A percentile compares a stretch with the other conserved stretches of the same genome.
These are phyloP conservation scores for Colletotrichum coccodes DNA, from an alignment of 2,329 filamentous ascomycete species.

Conservation along the genomic window DNA sequence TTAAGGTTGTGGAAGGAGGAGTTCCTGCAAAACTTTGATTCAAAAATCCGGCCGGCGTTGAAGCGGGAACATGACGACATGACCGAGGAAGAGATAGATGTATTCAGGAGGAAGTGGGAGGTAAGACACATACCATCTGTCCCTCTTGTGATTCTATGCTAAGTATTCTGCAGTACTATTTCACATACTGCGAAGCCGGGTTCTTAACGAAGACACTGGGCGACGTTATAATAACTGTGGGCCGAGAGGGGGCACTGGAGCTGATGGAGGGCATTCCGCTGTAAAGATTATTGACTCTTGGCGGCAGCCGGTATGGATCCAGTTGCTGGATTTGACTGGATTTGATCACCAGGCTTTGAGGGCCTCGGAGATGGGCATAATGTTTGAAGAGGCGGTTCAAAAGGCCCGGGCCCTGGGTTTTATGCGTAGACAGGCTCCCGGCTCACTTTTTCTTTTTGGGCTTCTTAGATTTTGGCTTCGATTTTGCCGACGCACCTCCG, in stretches of 20 bases:
- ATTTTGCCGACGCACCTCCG: conserved; percentile 33
- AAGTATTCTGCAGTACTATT: conserved; percentile 69
- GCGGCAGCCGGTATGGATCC: background rate
- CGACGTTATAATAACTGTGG: conserved; percentile 78
- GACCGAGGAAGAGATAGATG: conserved; percentile 69
- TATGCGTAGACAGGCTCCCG: background rate
- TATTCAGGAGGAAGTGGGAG: conserved; percentile 79
- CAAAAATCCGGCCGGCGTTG: conserved; percentile 68
- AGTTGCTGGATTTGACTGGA: background rate
- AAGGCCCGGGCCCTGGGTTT: background rate
- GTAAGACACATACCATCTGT: conserved; percentile 46
- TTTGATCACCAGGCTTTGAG: background rate
- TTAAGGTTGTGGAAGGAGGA: conserved; percentile 74
- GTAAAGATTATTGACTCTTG: conserved; percentile 44
- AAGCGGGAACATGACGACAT: conserved; percentile 66
- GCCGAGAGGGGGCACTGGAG: conserved; percentile 71
- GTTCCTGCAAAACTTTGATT: conserved; percentile 72
- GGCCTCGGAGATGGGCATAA: background rate
- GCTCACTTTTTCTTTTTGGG: conserved; percentile 53
- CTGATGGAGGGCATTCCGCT: conserved; percentile 77
- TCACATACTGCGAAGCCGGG: conserved; percentile 79
- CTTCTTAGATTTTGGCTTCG: conserved; percentile 51
- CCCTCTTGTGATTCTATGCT: conserved; percentile 24
- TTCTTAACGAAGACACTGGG: conserved; percentile 78
- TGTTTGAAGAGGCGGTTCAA: background rate